Base-by-base conservation (phyloP, 768 basidiomycete genomes). In the Mycena maculata region DNA sequence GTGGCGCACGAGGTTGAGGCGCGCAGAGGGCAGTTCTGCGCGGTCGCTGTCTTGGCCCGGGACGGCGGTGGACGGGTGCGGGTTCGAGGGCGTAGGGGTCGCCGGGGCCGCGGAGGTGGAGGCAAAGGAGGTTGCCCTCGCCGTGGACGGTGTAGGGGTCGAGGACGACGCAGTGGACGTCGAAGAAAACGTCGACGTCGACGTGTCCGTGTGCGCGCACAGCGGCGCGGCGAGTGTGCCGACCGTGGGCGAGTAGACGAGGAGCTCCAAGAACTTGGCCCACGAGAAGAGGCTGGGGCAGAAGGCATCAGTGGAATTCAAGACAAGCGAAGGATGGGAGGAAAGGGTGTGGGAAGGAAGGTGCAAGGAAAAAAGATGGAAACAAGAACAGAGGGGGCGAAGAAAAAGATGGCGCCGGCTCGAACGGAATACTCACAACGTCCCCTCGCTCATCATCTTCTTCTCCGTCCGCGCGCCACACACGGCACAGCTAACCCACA, bases 341-440 rank as follows among this genome's bases (percentile, higher is more conserved):
- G 58, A 50, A n/a, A 28, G 23, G 56, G 23, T 62, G 38, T 16
- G 44, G 52, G 13, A 36, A 36, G 33, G 33, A 6, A 36, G 13
- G 33, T 7, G 33, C 33, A 36, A n/a, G n/a, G n/a, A n/a, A n/a
- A n/a, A n/a, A n/a, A n/a, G n/a, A n/a, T n/a, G n/a, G n/a, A n/a
- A n/a, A n/a, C n/a, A n/a, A n/a, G n/a, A n/a, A n/a, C n/a, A n/a
- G n/a, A n/a, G n/a, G n/a, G n/a, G n/a, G n/a, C n/a, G 45, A 41
- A 41, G 20, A 48, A 13, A 6, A 27, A 48, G 47, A 9, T 16
- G 28, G n/a, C 25, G 47, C 13, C 15, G 4, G 23, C 2, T 18
- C 23, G 83, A n/a, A n/a, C n/a, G n/a, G n/a, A n/a, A n/a, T n/a
- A n/a, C 88, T 61, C 72, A 89, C 89, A 80, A 86, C 3, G 87